Base-by-base conservation (phyloP, 441 rosid species). In the Viola pubescens region DNA sequence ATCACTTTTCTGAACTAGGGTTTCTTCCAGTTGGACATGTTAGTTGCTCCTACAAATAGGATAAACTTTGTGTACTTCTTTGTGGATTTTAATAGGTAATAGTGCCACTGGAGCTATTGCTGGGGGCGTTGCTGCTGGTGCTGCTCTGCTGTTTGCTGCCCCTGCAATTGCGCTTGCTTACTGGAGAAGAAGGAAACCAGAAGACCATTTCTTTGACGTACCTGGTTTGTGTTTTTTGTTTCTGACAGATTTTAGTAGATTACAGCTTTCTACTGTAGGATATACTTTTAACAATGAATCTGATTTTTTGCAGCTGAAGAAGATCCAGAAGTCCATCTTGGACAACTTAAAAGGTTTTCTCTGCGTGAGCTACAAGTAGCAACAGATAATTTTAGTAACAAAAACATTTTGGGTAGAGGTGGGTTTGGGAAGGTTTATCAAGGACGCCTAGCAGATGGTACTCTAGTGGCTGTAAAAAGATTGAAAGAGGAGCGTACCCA, bases 81-180 rank as follows among this genome's bases (percentile, higher is more conserved):
- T 45, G 40, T 12, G 9, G 13, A 4, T 26, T 64, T 39, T 48
- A 65, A 60, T 62, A 91, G 96, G 81, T 73, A 74, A 73, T 26
- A 79, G 73, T 73, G 77, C 74, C 26, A 86, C 85, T 58, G 92
- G 88, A 70, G 82, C 87, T 67, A 89, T 89, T 69, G 97, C 95
- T 40, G 98, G 97, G 48, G 98, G 98, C 61, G 95, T 89, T 58
- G 95, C 97, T 73, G 95, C 95, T 44, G 97, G 95, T 57, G 94
- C 97, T 71, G 97, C 97, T 48, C 78, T 91, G 74, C 73, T 91
- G 60, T 87, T 89, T 78, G 98, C 94, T 54, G 88, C 83, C 52
- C 94, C 98, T 37, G 97, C 91, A 70, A 79, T 91, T 54, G 85
- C 81, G 37, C 82, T 91, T 70, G 90, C 89, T 57, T 81, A 61